These are phyloP conservation scores for Fusarium pseudonygamai DNA, from an alignment of 2,329 filamentous ascomycete genomes.

Conservation along the genomic window DNA sequence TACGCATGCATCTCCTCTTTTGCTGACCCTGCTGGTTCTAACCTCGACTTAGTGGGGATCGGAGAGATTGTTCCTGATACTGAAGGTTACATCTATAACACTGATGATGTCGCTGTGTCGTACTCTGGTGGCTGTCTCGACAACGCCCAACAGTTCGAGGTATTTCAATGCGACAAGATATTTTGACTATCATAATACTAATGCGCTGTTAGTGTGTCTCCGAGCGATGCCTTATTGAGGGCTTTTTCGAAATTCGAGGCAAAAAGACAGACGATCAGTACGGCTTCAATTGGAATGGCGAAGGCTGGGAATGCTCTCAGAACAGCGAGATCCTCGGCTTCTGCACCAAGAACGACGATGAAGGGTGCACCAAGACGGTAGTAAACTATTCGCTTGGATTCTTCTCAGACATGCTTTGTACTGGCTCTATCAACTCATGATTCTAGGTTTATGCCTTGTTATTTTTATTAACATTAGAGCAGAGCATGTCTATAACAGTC, in stretches of 20 bases:
- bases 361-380: background rate
- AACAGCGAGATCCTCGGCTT: background rate
- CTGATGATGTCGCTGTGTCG: background rate
- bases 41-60: background rate
- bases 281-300: background rate
- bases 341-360: background rate
- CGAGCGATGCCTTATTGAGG: background rate
- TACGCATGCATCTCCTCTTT: no score
- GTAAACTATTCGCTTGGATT: background rate
- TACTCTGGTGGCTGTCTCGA: background rate
- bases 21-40: no score
- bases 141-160: background rate
- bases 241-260: background rate
- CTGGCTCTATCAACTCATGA: background rate
- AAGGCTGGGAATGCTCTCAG: background rate
- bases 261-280: background rate
- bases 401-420: background rate
- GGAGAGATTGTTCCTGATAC: background rate
- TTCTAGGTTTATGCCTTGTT: no score
- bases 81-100: background rate
- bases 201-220: background rate
- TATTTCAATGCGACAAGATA: background rate
- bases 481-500: no score
- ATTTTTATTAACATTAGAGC: no score
- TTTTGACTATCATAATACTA: accelerated